Conservation (phyloP, 306 rosid genomes). For the Hippophae tibetana region DNA sequence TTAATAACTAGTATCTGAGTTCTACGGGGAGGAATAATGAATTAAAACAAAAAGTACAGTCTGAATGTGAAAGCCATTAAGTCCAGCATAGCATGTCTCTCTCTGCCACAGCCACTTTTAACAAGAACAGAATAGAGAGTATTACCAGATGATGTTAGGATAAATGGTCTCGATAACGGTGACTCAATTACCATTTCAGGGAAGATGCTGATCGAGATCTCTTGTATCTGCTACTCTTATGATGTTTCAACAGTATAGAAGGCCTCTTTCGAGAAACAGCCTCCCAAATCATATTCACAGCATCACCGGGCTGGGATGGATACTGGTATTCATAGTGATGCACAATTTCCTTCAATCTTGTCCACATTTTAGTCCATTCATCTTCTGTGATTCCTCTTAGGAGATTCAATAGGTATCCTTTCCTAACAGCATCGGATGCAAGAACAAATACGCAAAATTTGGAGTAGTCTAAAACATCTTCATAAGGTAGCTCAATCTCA, state of each 20-base stretch:
- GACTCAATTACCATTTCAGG: too few relatives aligned
- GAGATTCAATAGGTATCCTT: conserved; percentile 59
- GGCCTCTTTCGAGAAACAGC: conserved; percentile 54
- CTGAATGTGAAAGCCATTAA: too few relatives aligned
- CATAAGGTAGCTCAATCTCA: conserved; percentile 78
- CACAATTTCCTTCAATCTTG: conserved; percentile 51
- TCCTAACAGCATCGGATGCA: conserved; percentile 45
- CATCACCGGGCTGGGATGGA: conserved; percentile 66
- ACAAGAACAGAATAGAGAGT: too few relatives aligned
- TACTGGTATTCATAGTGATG: conserved; percentile 64
- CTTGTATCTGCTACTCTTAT: conserved; percentile 52
- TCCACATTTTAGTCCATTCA: conserved; percentile 77
- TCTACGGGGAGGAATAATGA: background rate
- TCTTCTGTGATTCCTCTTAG: conserved; percentile 50
- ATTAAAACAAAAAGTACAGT: too few relatives aligned
- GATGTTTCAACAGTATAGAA: conserved; percentile 27
- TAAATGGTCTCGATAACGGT: too few relatives aligned
- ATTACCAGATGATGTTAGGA: too few relatives aligned
- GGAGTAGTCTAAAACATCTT: conserved; percentile 78
- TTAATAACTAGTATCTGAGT: too few relatives aligned
- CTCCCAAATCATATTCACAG: conserved; percentile 79
- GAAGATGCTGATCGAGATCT: conserved; percentile 23
- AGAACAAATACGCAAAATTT: conserved; percentile 55
- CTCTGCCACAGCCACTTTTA: too few relatives aligned
- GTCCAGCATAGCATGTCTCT: too few relatives aligned